phyloP scores from a whole-genome alignment of 1,139 yeast species.

The Citeromyces siamensis region DNA sequence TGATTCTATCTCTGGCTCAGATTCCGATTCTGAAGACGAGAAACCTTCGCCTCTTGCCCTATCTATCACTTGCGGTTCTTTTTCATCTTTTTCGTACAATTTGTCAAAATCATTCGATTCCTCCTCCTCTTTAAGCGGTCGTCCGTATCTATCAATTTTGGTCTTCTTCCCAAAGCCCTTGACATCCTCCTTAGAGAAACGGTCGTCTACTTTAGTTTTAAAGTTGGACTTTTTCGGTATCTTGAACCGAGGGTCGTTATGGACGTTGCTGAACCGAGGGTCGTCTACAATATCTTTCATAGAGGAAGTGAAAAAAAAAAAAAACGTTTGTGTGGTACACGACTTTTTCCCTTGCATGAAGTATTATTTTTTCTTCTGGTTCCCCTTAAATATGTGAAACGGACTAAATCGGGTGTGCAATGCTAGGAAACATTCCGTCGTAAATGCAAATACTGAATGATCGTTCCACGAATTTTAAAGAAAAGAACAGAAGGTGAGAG shows the following conservation, averaged over 20 bases:
- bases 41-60: constrained; percentile 40
- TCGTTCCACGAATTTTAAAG: too few species aligned
- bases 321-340: neutral
- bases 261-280: constrained; percentile 68
- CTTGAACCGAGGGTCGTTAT: constrained; percentile 82
- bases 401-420: constrained; percentile 2
- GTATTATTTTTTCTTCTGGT: neutral
- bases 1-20: constrained; percentile 10
- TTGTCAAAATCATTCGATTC: constrained; percentile 40
- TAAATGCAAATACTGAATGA: too few species aligned
- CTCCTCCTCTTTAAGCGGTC: constrained; percentile 39
- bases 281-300: constrained; percentile 31
- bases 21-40: constrained; percentile 11
- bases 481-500: too few species aligned
- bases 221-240: constrained; percentile 58
- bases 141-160: constrained; percentile 78
- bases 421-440: constrained; percentile 2
- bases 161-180: constrained; percentile 44
- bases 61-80: constrained; percentile 20
- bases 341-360: neutral
- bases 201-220: constrained; percentile 73
- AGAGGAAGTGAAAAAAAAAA: neutral
- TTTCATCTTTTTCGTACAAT: constrained; percentile 43
- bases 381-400: too few species aligned
- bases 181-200: constrained; percentile 69